Base-by-base conservation (phyloP, 1,284 basidiomycete species). In the Puccinia triticina region DNA sequence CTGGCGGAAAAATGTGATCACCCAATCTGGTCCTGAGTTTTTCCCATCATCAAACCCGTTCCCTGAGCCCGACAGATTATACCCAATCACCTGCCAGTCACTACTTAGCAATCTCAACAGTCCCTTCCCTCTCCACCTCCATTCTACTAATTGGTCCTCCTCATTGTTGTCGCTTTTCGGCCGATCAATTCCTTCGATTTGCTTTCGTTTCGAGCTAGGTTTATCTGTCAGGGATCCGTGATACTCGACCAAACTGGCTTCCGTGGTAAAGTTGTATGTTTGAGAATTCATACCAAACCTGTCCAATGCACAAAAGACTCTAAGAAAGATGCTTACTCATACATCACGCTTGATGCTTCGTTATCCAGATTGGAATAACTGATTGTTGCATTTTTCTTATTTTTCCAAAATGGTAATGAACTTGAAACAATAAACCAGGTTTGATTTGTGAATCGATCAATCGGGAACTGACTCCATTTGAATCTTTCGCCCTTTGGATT, bases 31-130 rank as follows among this genome's bases (percentile, higher is more conserved):
- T 75, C 88, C 87, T 72, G 55, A 32, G 5, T 12, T 7, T 12
- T 64, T n/a, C 1, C 34, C 12, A 32, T 46, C n/a, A 46, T 48
- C 23, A 18, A 18, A 40, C 29, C 26, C 14, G 21, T 37, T 50
- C 8, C 34, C 23, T 32, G 74, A 32, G 21, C 64, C 23, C 48
- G 77, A 67, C 80, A 86, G 84, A 26, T 86, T 88, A 77, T 86
- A 87, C 1, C 89, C 89, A 7, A 90, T 85, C 29, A 90, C 86
- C 85, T 90, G 89, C 90, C 90, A 90, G 43, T 88, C 87, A 3
- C 88, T 89, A 61, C 88, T 87, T 4, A 88, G 87, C 73, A 89
- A 87, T 83, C 86, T 87, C 7, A 90, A 86, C 84, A 85, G 87
- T 76, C 88, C 88, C 81, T 88, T 88, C 0, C 89, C 89, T 73